These are phyloP conservation scores for Rossbeevera mucosa DNA, from an alignment of 768 basidiomycete genomes.

Conservation along the genomic window DNA sequence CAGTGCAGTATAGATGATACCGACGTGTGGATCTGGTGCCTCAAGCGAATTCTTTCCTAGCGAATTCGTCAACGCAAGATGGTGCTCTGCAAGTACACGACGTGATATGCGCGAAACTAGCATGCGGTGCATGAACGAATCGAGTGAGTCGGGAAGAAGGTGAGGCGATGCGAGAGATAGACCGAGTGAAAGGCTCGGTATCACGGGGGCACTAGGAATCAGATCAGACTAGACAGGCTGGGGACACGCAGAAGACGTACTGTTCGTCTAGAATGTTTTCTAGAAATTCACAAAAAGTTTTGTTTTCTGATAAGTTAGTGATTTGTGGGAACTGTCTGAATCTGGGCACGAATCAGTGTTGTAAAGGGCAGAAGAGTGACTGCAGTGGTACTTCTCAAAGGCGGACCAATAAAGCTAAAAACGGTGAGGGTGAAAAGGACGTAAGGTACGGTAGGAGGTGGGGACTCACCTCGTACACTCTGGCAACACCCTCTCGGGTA, in stretches of 20 bases:
- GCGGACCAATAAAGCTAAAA: slow-evolving; percentile 78
- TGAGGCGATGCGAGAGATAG: slow-evolving; percentile 80
- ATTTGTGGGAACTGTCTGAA: slow-evolving; percentile 72
- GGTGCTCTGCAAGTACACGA: slow-evolving; percentile 85
- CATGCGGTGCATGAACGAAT: slow-evolving; percentile 89
- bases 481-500: slow-evolving; percentile 76
- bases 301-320: slow-evolving; percentile 68
- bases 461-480: slow-evolving; percentile 74
- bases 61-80: slow-evolving; percentile 72
- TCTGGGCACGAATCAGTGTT: slow-evolving; percentile 35
- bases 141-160: slow-evolving; percentile 71
- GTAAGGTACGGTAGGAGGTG: not conserved
- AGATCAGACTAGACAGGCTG: slow-evolving; percentile 6
- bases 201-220: slow-evolving; percentile 58
- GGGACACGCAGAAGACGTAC: slow-evolving; percentile 41
- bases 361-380: not conserved
- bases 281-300: slow-evolving; percentile 72
- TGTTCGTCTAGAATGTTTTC: slow-evolving; percentile 64
- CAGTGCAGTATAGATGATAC: slow-evolving; percentile 78
- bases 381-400: slow-evolving; percentile 63
- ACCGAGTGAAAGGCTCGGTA: slow-evolving; percentile 78
- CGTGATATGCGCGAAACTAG: slow-evolving; percentile 85
- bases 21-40: slow-evolving; percentile 60
- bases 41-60: slow-evolving; percentile 35
- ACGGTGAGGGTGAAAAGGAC: slow-evolving; percentile 1